phyloP scores from a whole-genome alignment of 78 protist genomes.

The Dictyostelium brefeldianum region DNA sequence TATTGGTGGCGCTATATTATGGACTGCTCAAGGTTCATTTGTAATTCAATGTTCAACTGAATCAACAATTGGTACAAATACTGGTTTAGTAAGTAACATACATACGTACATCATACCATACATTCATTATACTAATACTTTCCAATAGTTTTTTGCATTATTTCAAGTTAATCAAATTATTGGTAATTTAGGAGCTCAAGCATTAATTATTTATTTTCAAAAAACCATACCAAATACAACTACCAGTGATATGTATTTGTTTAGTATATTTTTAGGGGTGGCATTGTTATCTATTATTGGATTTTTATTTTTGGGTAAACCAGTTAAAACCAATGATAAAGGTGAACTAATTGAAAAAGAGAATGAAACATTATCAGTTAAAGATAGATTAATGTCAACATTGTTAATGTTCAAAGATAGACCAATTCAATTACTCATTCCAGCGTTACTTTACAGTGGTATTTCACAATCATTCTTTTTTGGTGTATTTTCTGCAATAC shows the following conservation, averaged over 20 bases:
- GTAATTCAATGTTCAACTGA: slow-evolving; percentile 76
- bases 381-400: slow-evolving; percentile 27
- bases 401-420: slow-evolving; percentile 24
- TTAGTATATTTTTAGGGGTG: slow-evolving; percentile 22
- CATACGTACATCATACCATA: not conserved
- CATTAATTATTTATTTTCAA: not conserved
- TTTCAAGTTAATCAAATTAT: slow-evolving; percentile 60
- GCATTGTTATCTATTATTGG: slow-evolving; percentile 18
- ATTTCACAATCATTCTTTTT: slow-evolving; percentile 71
- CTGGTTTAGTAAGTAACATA: slow-evolving; percentile 50
- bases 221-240: too few species aligned
- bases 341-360: not conserved
- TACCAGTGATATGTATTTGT: not conserved
- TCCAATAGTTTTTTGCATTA: slow-evolving; percentile 61
- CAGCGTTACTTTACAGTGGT: slow-evolving; percentile 61
- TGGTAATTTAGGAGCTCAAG: slow-evolving; percentile 57
- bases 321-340: not conserved
- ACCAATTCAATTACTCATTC: slow-evolving; percentile 40
- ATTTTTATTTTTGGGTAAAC: slow-evolving; percentile 33
- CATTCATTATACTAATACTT: not conserved
- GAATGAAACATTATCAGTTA: not conserved
- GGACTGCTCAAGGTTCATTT: slow-evolving; percentile 81
- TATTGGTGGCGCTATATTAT: slow-evolving; percentile 76
- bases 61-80: slow-evolving; percentile 47
- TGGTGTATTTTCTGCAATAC: slow-evolving; percentile 56